phyloP scores from a whole-genome alignment of 2,329 filamentous ascomycete species.

The Verticillium dahliae region DNA sequence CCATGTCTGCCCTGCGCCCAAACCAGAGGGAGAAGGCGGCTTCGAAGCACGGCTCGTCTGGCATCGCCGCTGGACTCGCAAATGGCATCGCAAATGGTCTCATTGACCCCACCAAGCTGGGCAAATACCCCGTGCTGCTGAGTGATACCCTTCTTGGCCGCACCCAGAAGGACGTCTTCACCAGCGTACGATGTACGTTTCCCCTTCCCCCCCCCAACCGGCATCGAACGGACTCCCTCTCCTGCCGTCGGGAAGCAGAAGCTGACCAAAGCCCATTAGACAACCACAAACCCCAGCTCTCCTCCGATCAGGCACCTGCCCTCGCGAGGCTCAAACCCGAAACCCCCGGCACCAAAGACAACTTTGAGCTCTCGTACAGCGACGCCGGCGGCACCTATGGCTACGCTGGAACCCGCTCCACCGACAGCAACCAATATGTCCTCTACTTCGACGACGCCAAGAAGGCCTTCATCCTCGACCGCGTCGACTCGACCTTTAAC shows the following conservation, averaged over 20 bases:
- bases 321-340: slow-evolving; percentile 46
- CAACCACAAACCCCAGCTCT: slow-evolving; percentile 53
- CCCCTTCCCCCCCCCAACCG: background rate
- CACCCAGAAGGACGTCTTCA: slow-evolving; percentile 51
- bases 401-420: slow-evolving; percentile 53
- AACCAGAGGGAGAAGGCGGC: slow-evolving; percentile 11
- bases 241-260: background rate
- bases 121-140: slow-evolving; percentile 57
- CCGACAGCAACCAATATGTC: slow-evolving; percentile 51
- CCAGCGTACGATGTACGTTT: slow-evolving; percentile 51
- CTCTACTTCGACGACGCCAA: slow-evolving; percentile 70
- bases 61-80: background rate
- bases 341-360: slow-evolving; percentile 37
- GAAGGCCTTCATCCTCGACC: slow-evolving; percentile 76
- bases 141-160: slow-evolving; percentile 55
- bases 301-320: slow-evolving; percentile 39
- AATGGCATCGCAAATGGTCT: slow-evolving; percentile 20
- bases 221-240: background rate
- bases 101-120: slow-evolving; percentile 54
- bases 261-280: slow-evolving; percentile 34
- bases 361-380: slow-evolving; percentile 50
- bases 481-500: slow-evolving; percentile 72
- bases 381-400: slow-evolving; percentile 52
- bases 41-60: slow-evolving; percentile 4
- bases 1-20: slow-evolving; percentile 13